Evolutionary conservation across 768 basidiomycete species (phyloP), one percentile per base, ranked within the genome.

Genomic region (Mycena leptocephala): DNA sequence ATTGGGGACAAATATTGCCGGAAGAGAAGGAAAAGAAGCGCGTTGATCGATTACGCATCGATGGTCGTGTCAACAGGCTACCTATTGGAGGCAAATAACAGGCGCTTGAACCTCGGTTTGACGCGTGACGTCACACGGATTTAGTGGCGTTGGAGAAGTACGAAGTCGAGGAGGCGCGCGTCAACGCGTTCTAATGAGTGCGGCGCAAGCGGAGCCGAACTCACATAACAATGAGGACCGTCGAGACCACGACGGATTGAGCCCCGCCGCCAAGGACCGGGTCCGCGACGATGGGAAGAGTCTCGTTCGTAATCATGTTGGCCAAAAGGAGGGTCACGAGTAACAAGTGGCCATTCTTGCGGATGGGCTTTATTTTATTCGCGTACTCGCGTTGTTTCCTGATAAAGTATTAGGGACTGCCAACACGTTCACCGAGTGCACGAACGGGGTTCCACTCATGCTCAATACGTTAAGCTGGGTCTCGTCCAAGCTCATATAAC

Each of bases 401-500:
- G 84, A n/a, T 71, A 43, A 16, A 68, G 33, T 22, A 53, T 64
- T 30, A 58, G 48, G 33, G 32, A 59, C n/a, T 32, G 33, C 16
- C 14, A 67, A 32, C 72, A 39, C 69, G 61, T 14, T 46, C 63
- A 56, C 43, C 64, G 7, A 56, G 61, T 61, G 24, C 24, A 82
- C 95, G 73, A 79, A 96, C 95, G 94, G 89, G 28, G 95, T 95
- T 20, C 97, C 97, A 70, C 94, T 94, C 75, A 96, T 93, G 77
- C 93, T 93, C 26, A 98, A 86, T 3, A 98, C 97, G 81, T 94
- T 93, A 53, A 98, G 90, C 88, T 97, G 96, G 48, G 96, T 97
- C 84, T 95, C 95, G 85, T 98, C 96, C 83, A 97, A 89, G 79
- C 94, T 95, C 95, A 97, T 97, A 84, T 96, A 97, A 39, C 96